Percentiles rank a stretch among this genome's conserved stretches.
These are phyloP conservation scores for Talinum fruticosum DNA, from an alignment of 148 eudicot genomes.

Conservation along the genomic window DNA sequence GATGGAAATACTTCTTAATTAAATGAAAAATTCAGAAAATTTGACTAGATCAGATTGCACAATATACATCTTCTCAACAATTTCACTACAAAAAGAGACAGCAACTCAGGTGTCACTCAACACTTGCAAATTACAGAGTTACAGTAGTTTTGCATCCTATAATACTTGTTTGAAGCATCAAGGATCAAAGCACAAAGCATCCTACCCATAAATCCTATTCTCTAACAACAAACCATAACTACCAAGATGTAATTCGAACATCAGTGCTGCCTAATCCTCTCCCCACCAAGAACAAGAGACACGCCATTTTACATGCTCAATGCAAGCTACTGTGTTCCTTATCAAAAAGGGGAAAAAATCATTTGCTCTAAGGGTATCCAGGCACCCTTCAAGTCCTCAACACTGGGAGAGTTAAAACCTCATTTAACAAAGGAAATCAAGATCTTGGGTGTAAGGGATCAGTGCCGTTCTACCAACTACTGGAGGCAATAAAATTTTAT, in stretches of 20 bases:
- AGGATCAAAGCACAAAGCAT: background rate
- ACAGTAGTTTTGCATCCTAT: conserved; percentile 4
- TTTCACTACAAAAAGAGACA: conserved; percentile 6
- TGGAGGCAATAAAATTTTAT: background rate
- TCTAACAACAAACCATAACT: background rate
- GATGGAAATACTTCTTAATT: background rate
- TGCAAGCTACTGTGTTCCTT: background rate
- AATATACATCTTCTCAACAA: conserved; percentile 1
- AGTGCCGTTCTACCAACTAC: background rate
- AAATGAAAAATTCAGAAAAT: background rate
- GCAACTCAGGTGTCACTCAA: background rate
- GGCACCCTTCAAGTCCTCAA: background rate
- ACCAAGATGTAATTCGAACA: background rate
- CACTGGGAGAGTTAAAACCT: background rate
- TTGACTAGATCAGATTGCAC: background rate
- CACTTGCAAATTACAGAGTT: conserved; percentile 17
- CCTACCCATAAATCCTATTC: background rate
- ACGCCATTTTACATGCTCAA: background rate
- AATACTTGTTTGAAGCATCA: conserved; percentile 1
- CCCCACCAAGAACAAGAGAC: background rate
- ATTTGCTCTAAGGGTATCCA: background rate
- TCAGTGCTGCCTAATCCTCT: conserved; percentile 9
- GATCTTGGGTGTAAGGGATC: background rate
- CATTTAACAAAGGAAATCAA: background rate
- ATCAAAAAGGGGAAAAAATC: too few species aligned